Conservation (phyloP, 805 yeast species). For the Schizosaccharomyces octosporus region DNA sequence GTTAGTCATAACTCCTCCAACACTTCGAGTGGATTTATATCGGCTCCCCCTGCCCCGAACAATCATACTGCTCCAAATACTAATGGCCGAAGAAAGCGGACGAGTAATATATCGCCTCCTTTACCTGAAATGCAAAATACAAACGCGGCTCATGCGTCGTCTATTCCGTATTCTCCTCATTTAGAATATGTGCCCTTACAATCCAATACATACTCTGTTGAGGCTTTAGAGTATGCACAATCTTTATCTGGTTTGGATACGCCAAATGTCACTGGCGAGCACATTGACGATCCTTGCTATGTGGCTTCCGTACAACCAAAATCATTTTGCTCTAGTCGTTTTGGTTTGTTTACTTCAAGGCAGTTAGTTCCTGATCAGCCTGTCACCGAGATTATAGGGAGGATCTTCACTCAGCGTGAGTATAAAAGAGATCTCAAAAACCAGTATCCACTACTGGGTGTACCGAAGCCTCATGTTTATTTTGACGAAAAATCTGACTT, state of each 20-base stretch:
- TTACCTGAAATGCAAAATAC: too few species aligned
- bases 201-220: background rate
- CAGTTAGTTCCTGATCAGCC: constrained; percentile 21
- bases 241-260: background rate
- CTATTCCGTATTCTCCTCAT: background rate
- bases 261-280: constrained; percentile 2
- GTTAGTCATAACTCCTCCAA: too few species aligned
- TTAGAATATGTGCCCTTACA: background rate
- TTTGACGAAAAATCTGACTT: constrained; percentile 35
- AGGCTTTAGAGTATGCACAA: background rate
- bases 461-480: constrained; percentile 36
- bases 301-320: background rate
- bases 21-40: too few species aligned
- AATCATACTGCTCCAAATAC: too few species aligned
- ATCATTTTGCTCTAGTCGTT: constrained; percentile 32
- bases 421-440: constrained; percentile 44
- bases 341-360: constrained; percentile 29
- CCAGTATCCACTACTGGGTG: constrained; percentile 51
- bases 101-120: too few species aligned
- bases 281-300: constrained; percentile 17
- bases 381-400: constrained; percentile 46
- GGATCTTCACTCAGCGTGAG: constrained; percentile 36
- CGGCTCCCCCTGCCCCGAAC: too few species aligned
- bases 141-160: background rate
- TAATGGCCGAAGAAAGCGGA: too few species aligned